Evolutionary conservation across 129 eudicot species (phyloP).

Genomic region (Sambucus nigra): DNA sequence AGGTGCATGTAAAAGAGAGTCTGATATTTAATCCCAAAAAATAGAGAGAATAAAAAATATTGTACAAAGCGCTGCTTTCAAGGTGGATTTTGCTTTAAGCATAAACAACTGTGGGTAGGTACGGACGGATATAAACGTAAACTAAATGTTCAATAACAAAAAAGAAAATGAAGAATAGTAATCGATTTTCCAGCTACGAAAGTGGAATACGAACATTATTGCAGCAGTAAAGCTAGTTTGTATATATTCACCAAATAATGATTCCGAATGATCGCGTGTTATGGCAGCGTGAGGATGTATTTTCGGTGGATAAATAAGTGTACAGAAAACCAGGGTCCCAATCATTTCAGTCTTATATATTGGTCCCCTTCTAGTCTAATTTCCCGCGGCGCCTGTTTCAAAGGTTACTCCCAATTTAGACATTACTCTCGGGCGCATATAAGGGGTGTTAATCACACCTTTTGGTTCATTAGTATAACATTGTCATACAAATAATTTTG

Average conservation of each 20-base stretch:
- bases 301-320: too few relatives aligned
- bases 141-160: not conserved
- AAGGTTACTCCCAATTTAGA: too few relatives aligned
- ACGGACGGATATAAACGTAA: not conserved
- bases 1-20: not conserved
- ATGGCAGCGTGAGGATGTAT: too few relatives aligned
- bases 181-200: slow-evolving; percentile 23
- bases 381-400: too few relatives aligned
- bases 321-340: too few relatives aligned
- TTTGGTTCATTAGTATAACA: too few relatives aligned
- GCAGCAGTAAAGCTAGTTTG: not conserved
- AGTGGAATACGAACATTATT: slow-evolving; percentile 14
- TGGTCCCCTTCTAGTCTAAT: too few relatives aligned
- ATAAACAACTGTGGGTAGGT: slow-evolving; percentile 16
- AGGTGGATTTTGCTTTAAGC: slow-evolving; percentile 33
- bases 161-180: not conserved
- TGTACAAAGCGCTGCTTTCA: slow-evolving; percentile 26
- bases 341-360: too few relatives aligned
- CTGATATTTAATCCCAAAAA: not conserved
- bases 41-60: not conserved
- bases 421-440: too few relatives aligned
- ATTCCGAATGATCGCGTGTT: slow-evolving; percentile 5
- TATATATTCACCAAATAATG: slow-evolving; percentile 4
- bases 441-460: too few relatives aligned
- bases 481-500: too few relatives aligned